Evolutionary conservation across 2,329 filamentous ascomycete genomes (phyloP).

Genomic region (Alternaria sp.): DNA sequence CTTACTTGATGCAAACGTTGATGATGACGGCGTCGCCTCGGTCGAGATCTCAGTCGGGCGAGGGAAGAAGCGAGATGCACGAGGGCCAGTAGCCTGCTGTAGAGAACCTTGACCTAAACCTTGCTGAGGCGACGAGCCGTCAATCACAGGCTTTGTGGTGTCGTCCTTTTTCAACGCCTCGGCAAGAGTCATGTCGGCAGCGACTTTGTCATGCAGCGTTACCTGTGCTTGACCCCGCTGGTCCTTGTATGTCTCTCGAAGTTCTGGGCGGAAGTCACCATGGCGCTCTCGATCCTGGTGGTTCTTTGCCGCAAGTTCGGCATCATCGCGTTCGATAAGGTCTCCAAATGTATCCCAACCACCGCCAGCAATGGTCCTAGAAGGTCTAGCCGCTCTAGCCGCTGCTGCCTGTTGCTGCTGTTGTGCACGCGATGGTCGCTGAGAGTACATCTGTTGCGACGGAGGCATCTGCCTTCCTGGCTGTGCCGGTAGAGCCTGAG

Average conservation of each 20-base stretch:
- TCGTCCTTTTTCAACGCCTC: constrained; percentile 40
- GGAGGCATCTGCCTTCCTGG: constrained; percentile 24
- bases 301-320: constrained; percentile 31
- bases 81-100: constrained; percentile 37
- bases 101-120: constrained; percentile 29
- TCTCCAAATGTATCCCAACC: constrained; percentile 46
- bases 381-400: constrained; percentile 33
- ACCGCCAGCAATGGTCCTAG: constrained; percentile 40
- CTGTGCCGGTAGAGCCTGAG: constrained; percentile 28
- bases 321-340: constrained; percentile 43
- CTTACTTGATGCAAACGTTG: constrained; percentile 28
- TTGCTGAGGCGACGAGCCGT: constrained; percentile 35
- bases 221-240: constrained; percentile 40
- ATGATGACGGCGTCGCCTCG: constrained; percentile 31
- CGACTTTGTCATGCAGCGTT: constrained; percentile 39
- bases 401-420: constrained; percentile 14
- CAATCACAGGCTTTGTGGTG: constrained; percentile 27
- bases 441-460: constrained; percentile 33
- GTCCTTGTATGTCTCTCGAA: constrained; percentile 45
- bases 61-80: constrained; percentile 51
- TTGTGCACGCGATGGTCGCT: constrained; percentile 26
- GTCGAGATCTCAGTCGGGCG: constrained; percentile 36
- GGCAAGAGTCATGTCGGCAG: constrained; percentile 20
- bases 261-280: constrained; percentile 43
- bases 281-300: constrained; percentile 40